Evolutionary conservation across 352 stramenopile species (phyloP), one percentile per base, ranked within the genome.

Genomic region (Globisporangium barbulae): DNA sequence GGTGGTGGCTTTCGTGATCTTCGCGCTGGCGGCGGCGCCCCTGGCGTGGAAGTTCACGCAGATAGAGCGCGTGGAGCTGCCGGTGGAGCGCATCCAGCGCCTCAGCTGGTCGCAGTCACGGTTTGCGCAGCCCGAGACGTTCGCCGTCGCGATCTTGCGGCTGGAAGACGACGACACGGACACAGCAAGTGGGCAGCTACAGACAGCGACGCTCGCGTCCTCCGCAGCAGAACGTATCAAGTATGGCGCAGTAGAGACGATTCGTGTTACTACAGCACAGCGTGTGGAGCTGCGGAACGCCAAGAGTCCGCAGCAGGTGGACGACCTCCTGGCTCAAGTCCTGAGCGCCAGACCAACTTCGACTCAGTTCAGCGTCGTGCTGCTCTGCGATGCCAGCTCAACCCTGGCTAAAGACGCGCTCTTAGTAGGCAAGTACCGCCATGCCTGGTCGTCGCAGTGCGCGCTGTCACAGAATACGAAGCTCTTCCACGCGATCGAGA

Each of bases 1-100:
- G 64, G 84, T 93, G 25, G 78, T 73, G 56, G 77, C 75, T 56
- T 91, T 93, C 70, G 79, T 87, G 70, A 61, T 90, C 53, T 91
- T 91, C 69, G 72, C 75, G 67, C 74, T 89, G 54, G 71, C 84
- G 39, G 75, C 74, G 49, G 70, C 82, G 53, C 82, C 84, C 37
- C 67, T 89, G 56, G 84, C 84, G 21, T 91, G 74, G 74, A 73
- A 78, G 50, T 70, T 89, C 55, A 93, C 83, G 56, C 79, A 83
- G 31, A 81, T 93, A 54, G 69, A 91, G 72, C 84, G 84, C 48
- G 70, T 79, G 37, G 63, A 76, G 39, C 74, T 93, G 5, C 82
- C 84, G 0, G 61, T 71, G 10, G 69, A 68, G 25, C 80, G 81
- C 49, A 91, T 93, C 69, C 70, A 77, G 42, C 71, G 71, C 44